Base-by-base conservation (phyloP, 139 green algal species). In the Trebouxia sp. region DNA sequence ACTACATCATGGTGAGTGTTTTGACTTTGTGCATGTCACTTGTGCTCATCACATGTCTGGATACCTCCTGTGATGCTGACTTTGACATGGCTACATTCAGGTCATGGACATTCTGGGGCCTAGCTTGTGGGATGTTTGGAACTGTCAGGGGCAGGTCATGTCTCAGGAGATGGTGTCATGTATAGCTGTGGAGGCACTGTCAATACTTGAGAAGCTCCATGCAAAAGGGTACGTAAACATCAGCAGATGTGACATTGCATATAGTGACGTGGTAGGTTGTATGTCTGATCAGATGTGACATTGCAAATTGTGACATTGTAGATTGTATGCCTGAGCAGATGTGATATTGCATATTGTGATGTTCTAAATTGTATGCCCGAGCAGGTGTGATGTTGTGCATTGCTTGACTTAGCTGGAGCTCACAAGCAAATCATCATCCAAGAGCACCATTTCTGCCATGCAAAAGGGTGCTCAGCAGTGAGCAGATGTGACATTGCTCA, bases 51-150 rank as follows among this genome's bases (percentile, higher is more conserved):
- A 28, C 30, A 26, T 53, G 14, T 5, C 15, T 1, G 14, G 3
- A 30, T 35, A 75, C 32, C 5, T 2, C 39, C 39, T 32, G 26
- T 17, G 24, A n/a, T 15, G 30, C 39, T 75, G 56, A 75, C n/a
- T 6, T 26, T 7, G 45, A 72, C 3, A 22, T 82, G 42, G 83
- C 35, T 24, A 81, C 20, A 15, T 80, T 50, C 87, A 98, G 94
- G 94, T 98, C 20, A 98, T 99, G 95, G 97, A 99, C 88, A 93
- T 98, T 85, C 91, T 99, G 45, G 97, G 97, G 6, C 97, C 97
- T 51, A 96, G 89, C 78, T 80, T 99, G 51, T 99, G 97, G 97
- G 97, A 99, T 81, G 92, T 97, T 35, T 99, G 96, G 97, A 99
- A 99, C 85, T 89, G 87, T 8, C 88, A 91, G 42, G 94, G 94